Conservation (phyloP, 169 alveolate genomes). For the Amoebophrya sp. region DNA sequence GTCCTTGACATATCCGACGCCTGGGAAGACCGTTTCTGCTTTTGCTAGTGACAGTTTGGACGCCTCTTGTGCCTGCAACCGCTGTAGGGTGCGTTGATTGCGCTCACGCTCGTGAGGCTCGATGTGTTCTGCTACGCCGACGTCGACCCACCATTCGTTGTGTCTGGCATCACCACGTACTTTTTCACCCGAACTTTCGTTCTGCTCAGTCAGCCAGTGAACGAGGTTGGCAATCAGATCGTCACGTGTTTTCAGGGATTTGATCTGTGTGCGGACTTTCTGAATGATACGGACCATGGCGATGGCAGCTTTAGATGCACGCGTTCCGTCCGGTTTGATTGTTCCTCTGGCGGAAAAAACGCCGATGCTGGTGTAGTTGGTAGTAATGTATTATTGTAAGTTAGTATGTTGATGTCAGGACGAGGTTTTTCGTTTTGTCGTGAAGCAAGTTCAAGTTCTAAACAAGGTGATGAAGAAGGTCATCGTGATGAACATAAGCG, state of each 20-base stretch:
- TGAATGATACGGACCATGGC: background rate
- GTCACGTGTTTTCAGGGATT: background rate
- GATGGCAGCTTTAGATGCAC: too few relatives aligned
- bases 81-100: background rate
- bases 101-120: background rate
- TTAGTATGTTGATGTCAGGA: too few relatives aligned
- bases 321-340: too few relatives aligned
- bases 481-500: too few relatives aligned
- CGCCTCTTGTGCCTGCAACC: background rate
- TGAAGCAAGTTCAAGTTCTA: too few relatives aligned
- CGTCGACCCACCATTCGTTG: background rate
- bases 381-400: too few relatives aligned
- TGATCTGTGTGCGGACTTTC: background rate
- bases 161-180: background rate
- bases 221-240: background rate
- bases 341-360: too few relatives aligned
- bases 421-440: too few relatives aligned
- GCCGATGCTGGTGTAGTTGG: too few relatives aligned
- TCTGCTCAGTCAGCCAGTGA: background rate
- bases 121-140: background rate
- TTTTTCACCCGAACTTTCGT: background rate
- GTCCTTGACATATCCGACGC: background rate
- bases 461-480: too few relatives aligned
- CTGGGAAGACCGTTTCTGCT: background rate
- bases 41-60: background rate